Base-by-base conservation (phyloP, 2,329 filamentous ascomycete species). In the Xylogone sp. region DNA sequence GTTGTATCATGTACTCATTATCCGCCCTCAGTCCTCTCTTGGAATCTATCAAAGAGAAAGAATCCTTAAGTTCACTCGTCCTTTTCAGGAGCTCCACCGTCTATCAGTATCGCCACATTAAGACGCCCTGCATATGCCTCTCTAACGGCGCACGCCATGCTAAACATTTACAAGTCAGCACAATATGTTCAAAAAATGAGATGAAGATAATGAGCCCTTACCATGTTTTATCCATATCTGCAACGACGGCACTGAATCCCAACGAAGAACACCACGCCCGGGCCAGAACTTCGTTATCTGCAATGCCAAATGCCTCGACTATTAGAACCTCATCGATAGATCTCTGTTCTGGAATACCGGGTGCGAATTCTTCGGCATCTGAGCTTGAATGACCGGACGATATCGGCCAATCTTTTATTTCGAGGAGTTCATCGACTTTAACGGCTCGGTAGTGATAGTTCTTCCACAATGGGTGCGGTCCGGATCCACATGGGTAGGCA, bases 191-290 rank as follows among this genome's bases (percentile, higher is more conserved):
- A 21, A 27, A 42, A 31, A 48, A 43, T 21, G 22, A 44, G 22
- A 10, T n/a, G n/a, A n/a, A n/a, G n/a, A n/a, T n/a, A n/a, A n/a
- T n/a, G n/a, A n/a, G n/a, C n/a, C 50, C 50, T 48, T 52, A 62
- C 52, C 81, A 90, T 16, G 87, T 90, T 70, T 77, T 81, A 53
- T 78, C 73, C 48, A 88, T 66, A 66, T 90, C 84, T 8, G 86
- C 86, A 52, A 90, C 79, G 18, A 91, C 71, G 1, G 87, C 87
- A 62, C 79, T 84, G 60, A 89, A 69, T 2, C 87, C 87, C 80
- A 86, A 88, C 61, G 89, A 84, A 50, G 85, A 80, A 65, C 87
- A 90, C 87, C 87, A 91, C 6, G 87, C 86, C 55, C 87, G 74
- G 1, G 84, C 87, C 60, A 91, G 77, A 3, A 90, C 87, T 67